Conservation (phyloP, 169 alveolate genomes). For the Neospora caninum region DNA sequence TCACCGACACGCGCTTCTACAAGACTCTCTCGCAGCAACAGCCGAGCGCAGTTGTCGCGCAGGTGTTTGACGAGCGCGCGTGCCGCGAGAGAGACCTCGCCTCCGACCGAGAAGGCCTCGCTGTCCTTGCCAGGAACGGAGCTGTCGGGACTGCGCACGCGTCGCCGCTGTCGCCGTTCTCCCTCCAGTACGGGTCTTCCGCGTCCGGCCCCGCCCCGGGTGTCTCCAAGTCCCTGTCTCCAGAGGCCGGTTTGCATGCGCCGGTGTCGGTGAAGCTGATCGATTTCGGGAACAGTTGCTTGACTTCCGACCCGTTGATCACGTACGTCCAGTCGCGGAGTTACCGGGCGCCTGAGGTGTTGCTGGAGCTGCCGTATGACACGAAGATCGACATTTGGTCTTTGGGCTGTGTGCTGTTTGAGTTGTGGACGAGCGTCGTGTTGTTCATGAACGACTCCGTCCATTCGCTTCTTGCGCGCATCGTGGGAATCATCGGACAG, state of each 20-base stretch:
- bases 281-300: slow-evolving; percentile 97
- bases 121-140: not conserved
- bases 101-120: not conserved
- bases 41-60: not conserved
- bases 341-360: slow-evolving; percentile 98
- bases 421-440: slow-evolving; percentile 89
- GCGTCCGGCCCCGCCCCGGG: not conserved
- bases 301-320: slow-evolving; percentile 91
- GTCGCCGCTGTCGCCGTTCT: not conserved
- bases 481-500: slow-evolving; percentile 86
- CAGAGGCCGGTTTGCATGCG: not conserved
- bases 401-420: slow-evolving; percentile 97
- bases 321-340: slow-evolving; percentile 96
- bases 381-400: slow-evolving; percentile 98
- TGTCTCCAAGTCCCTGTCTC: not conserved
- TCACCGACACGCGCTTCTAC: not conserved
- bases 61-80: not conserved
- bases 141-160: no score
- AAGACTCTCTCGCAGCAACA: not conserved
- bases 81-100: not conserved
- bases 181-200: not conserved
- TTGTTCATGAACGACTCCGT: slow-evolving; percentile 89
- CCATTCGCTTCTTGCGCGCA: slow-evolving; percentile 86
- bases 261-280: slow-evolving; percentile 90
- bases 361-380: slow-evolving; percentile 97